Evolutionary conservation across 768 basidiomycete species (phyloP), one percentile per base, ranked within the genome.

Genomic region (Pisolithus sp.): DNA sequence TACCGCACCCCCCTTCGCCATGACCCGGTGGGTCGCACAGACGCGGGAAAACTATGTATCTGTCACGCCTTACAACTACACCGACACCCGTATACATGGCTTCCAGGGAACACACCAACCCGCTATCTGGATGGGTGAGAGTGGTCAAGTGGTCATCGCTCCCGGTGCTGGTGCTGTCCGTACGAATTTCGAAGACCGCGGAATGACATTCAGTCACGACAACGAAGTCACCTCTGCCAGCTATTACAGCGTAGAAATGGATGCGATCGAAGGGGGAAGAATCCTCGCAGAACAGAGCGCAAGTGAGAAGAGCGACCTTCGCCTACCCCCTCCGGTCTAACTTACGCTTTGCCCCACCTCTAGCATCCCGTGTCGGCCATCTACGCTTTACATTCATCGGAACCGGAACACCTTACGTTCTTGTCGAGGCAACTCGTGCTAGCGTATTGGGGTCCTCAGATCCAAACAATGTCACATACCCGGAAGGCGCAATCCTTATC

Each of bases 61-160:
- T 5, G 75, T 81, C 9, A 81, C 81, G 2, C 83, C 86, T 4
- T 87, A 84, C 60, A 86, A 87, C 63, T 75, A 78, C 63, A 83
- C 85, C 0, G 76, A 76, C 53, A 68, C 64, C 0, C 61, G 59
- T 12, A 78, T 90, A 3, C 83, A 87, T 57, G 89, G 89, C 1
- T 89, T 91, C 59, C 79, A 85, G 44, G 88, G 79, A 5, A 90
- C 89, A 4, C 81, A 88, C 49, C 89, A 89, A 57, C 88, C 89
- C 10, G 89, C 89, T 0, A 90, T 92, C 36, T 91, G 88, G 89
- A 91, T 92, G 88, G 89, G 85, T 2, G 86, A 87, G 58, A 86
- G 81, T 55, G 86, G 78, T 0, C 78, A 79, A 44, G 77, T 82
- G 3, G 72, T 78, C 5, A 71, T 89, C 23, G 73, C 76, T 26